Percentiles rank a stretch among this genome's conserved stretches.
Evolutionary conservation across 805 yeast genomes (phyloP).

Genomic region (Candida pini): DNA sequence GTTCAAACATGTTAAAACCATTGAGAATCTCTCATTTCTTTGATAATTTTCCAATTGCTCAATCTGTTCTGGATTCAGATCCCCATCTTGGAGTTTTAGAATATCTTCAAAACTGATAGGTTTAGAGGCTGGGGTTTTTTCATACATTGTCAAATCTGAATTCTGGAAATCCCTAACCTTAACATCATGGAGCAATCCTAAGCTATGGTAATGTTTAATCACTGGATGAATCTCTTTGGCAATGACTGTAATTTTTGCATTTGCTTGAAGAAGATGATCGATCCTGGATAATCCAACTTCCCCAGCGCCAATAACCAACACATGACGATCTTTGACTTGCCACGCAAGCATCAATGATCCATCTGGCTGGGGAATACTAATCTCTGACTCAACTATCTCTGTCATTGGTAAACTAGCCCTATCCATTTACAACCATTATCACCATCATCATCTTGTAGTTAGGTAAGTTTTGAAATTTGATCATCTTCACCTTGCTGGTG

Average conservation of each 20-base stretch:
- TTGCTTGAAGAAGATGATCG: constrained; percentile 59
- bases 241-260: constrained; percentile 65
- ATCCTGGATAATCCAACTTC: constrained; percentile 73
- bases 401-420: neutral
- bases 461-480: no score
- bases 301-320: constrained; percentile 73
- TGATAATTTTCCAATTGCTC: constrained; percentile 31
- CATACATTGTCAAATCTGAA: constrained; percentile 47
- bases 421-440: neutral
- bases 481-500: no score
- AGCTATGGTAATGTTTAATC: constrained; percentile 27
- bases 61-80: constrained; percentile 24
- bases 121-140: no score
- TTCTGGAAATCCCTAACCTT: constrained; percentile 38
- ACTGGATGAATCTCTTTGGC: constrained; percentile 37
- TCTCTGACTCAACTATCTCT: neutral
- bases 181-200: constrained; percentile 40
- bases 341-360: constrained; percentile 67
- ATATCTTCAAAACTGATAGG: neutral
- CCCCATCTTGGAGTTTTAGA: constrained; percentile 16
- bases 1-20: constrained; percentile 71
- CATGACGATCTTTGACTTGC: constrained; percentile 63
- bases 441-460: neutral
- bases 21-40: constrained; percentile 41
- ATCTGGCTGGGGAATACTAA: constrained; percentile 27